Evolutionary conservation across 805 yeast species (phyloP).

Genomic region (Kluyveromyces starmeri): DNA sequence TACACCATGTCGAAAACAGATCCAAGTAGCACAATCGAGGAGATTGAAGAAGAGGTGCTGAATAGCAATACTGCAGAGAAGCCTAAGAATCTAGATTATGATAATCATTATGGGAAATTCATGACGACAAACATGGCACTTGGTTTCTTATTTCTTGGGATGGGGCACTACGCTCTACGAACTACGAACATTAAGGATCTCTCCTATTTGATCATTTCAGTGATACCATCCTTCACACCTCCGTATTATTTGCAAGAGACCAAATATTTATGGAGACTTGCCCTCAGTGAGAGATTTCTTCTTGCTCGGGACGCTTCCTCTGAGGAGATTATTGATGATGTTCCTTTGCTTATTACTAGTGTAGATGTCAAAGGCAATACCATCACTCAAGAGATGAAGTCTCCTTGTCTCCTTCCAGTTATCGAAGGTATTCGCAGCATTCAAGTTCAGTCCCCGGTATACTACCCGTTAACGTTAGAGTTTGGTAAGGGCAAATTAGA

Average conservation of each 20-base stretch:
- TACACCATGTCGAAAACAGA: constrained; percentile 8
- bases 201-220: constrained; percentile 49
- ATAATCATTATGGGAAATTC: constrained; percentile 54
- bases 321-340: constrained; percentile 40
- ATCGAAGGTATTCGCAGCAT: constrained; percentile 41
- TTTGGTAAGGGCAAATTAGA: constrained; percentile 26
- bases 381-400: constrained; percentile 8
- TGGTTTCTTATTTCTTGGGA: constrained; percentile 84
- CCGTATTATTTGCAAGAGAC: constrained; percentile 68
- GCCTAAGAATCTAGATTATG: constrained; percentile 12
- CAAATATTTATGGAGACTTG: constrained; percentile 83
- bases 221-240: constrained; percentile 46
- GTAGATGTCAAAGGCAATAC: constrained; percentile 29
- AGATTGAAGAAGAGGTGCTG: constrained; percentile 8
- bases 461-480: constrained; percentile 41
- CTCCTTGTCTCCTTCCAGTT: constrained; percentile 70
- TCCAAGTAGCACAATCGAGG: constrained; percentile 1
- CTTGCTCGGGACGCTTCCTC: constrained; percentile 62
- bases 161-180: constrained; percentile 81
- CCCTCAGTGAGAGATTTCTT: constrained; percentile 76
- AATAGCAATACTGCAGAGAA: constrained; percentile 1
- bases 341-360: constrained; percentile 35
- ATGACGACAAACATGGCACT: constrained; percentile 73
- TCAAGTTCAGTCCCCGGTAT: constrained; percentile 37
- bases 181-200: constrained; percentile 39